Evolutionary conservation across 1,139 yeast species (phyloP), one percentile per base, ranked within the genome.

Genomic region (Zygosaccharomyces sapae): DNA sequence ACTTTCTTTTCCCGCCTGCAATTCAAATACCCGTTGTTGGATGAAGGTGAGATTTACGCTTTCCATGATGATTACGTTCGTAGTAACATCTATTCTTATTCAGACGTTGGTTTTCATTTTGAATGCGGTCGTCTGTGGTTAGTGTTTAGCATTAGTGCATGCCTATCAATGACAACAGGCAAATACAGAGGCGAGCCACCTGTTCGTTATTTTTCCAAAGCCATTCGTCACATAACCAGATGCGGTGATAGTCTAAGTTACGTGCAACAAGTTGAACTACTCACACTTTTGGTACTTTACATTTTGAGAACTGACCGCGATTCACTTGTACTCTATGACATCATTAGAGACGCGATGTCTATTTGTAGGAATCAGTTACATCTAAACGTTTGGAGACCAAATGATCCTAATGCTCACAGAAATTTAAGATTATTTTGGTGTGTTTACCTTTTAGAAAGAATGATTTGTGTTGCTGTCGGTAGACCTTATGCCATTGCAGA

Each of bases 401-500:
- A 74, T 47, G 63, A 63, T 43, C 53, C 56, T 5, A 50, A 50
- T 38, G 61, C 57, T 35, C 71, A 72, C 51, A 64, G 70, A 40
- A 71, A 70, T 52, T 63, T 76, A 61, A 70, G 83, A 51, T 63
- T 77, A 13, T 80, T 80, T 65, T 80, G 85, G 85, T 76, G 80
- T 53, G 73, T 75, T 12, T 80, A 79, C 56, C 56, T 75, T 19
- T 55, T 78, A 35, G 85, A 80, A 55, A 71, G 83, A 53, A 70
- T 79, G 65, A 75, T 78, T 43, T 73, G 80, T 30, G 72, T 78
- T 25, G 77, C 83, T 2, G 77, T 79, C 13, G 80, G 82, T 10
- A 75, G 75, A 55, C 77, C 77, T 1, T 77, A 75, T 53, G 65
- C 73, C 1, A 59, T 79, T 13, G 63, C 67, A 18, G 83, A 79